Evolutionary conservation across 2,329 filamentous ascomycete species (phyloP), one percentile per base, ranked within the genome.

Genomic region (Hypoxylon sp.): DNA sequence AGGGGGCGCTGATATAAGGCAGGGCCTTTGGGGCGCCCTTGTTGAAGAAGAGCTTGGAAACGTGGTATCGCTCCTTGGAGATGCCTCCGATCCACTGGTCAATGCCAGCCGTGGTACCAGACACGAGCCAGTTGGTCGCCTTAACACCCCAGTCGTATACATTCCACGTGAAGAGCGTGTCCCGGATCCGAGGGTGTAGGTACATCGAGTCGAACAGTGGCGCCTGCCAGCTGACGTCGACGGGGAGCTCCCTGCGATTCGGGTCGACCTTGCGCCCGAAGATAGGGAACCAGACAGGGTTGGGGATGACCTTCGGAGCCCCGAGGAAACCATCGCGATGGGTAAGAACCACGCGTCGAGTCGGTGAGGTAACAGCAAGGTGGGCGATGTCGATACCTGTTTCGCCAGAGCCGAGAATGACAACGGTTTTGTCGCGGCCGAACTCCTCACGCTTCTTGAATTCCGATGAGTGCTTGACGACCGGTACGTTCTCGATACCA

Each of bases 171-270:
- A 83, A 68, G 1, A 72, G 74, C 11, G 80, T 80, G n/a, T 78
- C 77, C 58, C 83, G 80, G 1, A 86, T 75, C 0, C 79, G 50
- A 0, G 81, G 81, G 19, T 84, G 83, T 5, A 82, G 79, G 58
- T 86, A 86, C 5, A 82, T 82, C 0, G 83, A 85, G 65, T 86
- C 83, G 63, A 86, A 85, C 1, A 86, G 71, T 57, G 82, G 84
- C 9, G 82, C 82, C 0, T 81, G 77, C 1, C 80, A 80, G 2
- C 57, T 61, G 11, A 80, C 79, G 67, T 86, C 84, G 13, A 83
- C 78, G 0, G 84, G 83, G 38, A 84, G 82, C 53, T 82, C 82
- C 4, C 73, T 77, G 1, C 53, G 64, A 10, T 70, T 58, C 5
- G 56, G 60, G 19, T 60, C 21, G n/a, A 41, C 32, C 36, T 23